Evolutionary conservation across 1,284 basidiomycete species (phyloP), one percentile per base, ranked within the genome.

Genomic region (Gymnopus androsaceus): DNA sequence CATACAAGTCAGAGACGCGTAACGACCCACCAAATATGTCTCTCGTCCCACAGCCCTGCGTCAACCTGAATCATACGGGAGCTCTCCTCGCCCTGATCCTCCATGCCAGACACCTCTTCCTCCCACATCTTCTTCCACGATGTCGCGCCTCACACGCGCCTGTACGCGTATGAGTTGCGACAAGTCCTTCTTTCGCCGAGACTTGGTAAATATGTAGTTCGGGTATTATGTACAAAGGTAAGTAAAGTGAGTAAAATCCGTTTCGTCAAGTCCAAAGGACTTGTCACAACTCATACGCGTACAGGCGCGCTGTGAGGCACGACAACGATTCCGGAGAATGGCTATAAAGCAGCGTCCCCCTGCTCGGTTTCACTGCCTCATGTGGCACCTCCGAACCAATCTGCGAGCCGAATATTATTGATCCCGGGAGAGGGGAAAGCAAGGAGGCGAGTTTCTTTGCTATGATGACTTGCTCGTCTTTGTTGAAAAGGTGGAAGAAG

Each of bases 401-500:
- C 46, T 74, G 72, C 33, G 54, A 48, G 7, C 72, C 72, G 51
- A 74, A 72, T 28, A 72, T 69, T 17, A 73, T 52, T 4, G 70
- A 71, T 0, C 72, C 72, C 6, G 66, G 61, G 28, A 59, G 52
- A 4, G 70, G 67, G 14, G 68, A 67, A 12, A 75, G 71, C 7
- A 82, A 67, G 1, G 73, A 64, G 0, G 73, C 75, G 38, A 81
- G 58, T 3, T 64, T 67, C 12, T 63, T 64, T 3, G 75, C 80
- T n/a, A 81, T 66, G 31, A 71, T 51, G 6, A 66, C 48, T 63
- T 83, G 80, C 28, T 70, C 49, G 17, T 71, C 71, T 61, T 80
- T 72, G 51, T 68, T 60, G 66, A 83, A 83, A 23, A 83, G 70
- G 61, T 83, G 80, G 67, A 83, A 83, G 64, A 83, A 74, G 1